A percentile compares a stretch with the other conserved stretches of the same genome.
phyloP scores from a whole-genome alignment of 805 yeast species.

The Nakazawaea anatomiae region DNA sequence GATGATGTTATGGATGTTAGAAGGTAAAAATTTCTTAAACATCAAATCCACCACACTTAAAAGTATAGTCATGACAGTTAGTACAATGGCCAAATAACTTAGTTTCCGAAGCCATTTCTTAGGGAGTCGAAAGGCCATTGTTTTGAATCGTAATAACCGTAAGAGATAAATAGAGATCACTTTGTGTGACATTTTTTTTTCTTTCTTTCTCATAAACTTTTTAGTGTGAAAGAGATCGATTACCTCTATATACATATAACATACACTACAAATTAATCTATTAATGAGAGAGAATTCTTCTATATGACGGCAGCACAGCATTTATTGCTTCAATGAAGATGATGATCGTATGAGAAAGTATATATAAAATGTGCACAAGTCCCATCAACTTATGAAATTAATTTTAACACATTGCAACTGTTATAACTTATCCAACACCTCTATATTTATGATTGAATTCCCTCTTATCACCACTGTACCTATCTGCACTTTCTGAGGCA shows the following conservation, averaged over 20 bases:
- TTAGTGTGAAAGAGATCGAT: no score
- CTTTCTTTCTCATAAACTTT: not conserved
- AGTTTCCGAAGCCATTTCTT: conserved; percentile 26
- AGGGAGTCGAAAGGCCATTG: conserved; percentile 17
- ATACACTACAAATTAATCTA: no score
- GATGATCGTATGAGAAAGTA: no score
- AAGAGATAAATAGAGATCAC: no score
- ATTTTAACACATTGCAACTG: not conserved
- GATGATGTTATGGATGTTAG: conserved; percentile 21
- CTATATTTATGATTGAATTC: conserved; percentile 45
- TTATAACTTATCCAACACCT: conserved; percentile 23
- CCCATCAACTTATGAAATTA: not conserved
- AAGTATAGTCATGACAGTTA: conserved; percentile 18
- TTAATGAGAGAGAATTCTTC: no score
- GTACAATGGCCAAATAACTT: conserved; percentile 17
- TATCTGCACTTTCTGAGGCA: conserved; percentile 12
- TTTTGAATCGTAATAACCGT: no score
- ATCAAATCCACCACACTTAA: conserved; percentile 31
- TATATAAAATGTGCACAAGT: not conserved
- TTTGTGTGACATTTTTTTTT: not conserved
- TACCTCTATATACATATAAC: no score
- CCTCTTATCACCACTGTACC: conserved; percentile 44
- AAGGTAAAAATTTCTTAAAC: conserved; percentile 29
- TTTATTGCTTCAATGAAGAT: no score
- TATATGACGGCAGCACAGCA: no score